Evolutionary conservation across 495 filamentous ascomycete genomes (phyloP).

Genomic region (Neurospora sp.): DNA sequence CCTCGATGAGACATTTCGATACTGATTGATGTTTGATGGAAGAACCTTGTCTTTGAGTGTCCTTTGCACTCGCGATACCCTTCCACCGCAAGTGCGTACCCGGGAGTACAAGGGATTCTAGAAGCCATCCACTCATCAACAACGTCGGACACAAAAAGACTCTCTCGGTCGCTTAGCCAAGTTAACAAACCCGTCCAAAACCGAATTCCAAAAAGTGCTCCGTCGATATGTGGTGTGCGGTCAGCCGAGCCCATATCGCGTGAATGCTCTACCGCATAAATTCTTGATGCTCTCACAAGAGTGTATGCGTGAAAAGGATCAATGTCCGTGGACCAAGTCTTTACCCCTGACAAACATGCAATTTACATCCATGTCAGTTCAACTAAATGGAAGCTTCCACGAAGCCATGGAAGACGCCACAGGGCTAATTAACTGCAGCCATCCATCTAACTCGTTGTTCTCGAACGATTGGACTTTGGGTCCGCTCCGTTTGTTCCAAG

Average conservation of each 20-base stretch:
- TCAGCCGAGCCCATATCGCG: not conserved
- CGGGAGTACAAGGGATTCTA: not conserved
- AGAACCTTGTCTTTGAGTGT: not conserved
- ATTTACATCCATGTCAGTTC: not conserved
- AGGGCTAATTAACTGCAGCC: not conserved
- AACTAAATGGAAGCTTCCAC: not conserved
- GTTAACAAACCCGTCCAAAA: not conserved
- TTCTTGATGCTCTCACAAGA: not conserved
- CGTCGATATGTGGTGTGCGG: not conserved
- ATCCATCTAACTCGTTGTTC: not conserved
- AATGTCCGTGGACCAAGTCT: not conserved
- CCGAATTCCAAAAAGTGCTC: not conserved
- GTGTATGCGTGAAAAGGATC: not conserved
- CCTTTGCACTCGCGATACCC: not conserved
- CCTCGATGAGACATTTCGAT: not conserved
- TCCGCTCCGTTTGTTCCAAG: not conserved
- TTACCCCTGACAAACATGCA: not conserved
- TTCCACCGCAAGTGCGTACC: not conserved
- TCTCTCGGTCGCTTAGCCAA: not conserved
- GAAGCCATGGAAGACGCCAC: not conserved
- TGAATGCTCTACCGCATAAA: not conserved
- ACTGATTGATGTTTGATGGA: not conserved
- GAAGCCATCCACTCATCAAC: not conserved
- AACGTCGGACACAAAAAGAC: not conserved
- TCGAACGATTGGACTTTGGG: not conserved